Base-by-base conservation (phyloP, 768 basidiomycete genomes). In the Suillus fuscotomentosus region DNA sequence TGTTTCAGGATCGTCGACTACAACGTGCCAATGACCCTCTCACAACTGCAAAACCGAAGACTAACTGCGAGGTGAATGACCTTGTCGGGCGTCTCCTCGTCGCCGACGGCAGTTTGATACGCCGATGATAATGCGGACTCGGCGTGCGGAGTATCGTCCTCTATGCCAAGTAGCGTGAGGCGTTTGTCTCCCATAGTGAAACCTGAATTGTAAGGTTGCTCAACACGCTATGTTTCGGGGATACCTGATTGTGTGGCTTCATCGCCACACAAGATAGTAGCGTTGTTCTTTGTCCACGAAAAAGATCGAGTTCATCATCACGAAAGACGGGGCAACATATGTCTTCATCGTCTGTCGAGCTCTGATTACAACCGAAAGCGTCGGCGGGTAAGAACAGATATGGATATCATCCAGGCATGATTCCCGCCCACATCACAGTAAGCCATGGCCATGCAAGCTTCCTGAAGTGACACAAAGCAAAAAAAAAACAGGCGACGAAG, bases 81-180 rank as follows among this genome's bases (percentile, higher is more conserved):
- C 61, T 80, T 77, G 20, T 75, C 75, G n/a, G 62, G 22, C 31
- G 60, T 63, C 1, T 38, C 22, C 22, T 54, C 63, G 14, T 73
- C 71, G 20, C 65, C 71, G 42, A 67, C 67, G 6, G 70, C 67
- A 20, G 72, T 72, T 42, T 61, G 69, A 39, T 76, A 77, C 1
- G 72, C 70, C 20, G 73, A 74, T 22, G 79, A 53, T 57, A 78
- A 78, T 24, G 74, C 77, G 70, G 79, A 78, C 57, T 78, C 72
- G 0, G 74, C 74, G 9, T 51, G 53, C 38, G 61, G 13, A 42
- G 67, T 13, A 64, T 71, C n/a, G 67, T 69, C 41, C 56, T 65
- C 38, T 38, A 63, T 55, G 43, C 62, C 53, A 73, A 71, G 65
- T 74, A 65, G 54, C 64, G 39, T 9, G 63, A 31, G 7, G 73